Evolutionary conservation across 2,329 filamentous ascomycete species (phyloP).

Genomic region (Beauveria caledonica): DNA sequence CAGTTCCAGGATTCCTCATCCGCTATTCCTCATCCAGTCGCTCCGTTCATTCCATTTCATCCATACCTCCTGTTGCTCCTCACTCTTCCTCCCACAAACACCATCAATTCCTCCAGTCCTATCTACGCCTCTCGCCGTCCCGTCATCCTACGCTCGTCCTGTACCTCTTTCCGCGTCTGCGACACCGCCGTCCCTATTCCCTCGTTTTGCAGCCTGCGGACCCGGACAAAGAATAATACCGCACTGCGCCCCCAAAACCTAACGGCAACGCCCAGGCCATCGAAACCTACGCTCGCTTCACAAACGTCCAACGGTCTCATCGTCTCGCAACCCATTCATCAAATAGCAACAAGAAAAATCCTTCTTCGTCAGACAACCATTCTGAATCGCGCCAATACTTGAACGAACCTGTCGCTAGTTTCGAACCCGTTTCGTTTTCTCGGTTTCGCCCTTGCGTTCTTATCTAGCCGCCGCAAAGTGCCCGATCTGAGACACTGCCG

Average conservation of each 20-base stretch:
- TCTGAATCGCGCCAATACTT: background rate
- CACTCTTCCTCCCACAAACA: background rate
- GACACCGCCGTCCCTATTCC: background rate
- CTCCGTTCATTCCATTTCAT: background rate
- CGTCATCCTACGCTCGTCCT: background rate
- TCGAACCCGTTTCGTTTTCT: background rate
- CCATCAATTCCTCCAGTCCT: background rate
- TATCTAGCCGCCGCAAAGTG: background rate
- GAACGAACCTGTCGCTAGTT: background rate
- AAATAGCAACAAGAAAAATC: background rate
- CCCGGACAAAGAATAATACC: background rate
- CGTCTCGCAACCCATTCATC: background rate
- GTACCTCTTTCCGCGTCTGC: background rate
- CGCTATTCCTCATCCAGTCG: background rate
- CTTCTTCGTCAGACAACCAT: background rate
- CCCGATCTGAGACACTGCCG: constrained; percentile 6
- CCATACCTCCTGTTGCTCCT: background rate
- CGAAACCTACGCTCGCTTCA: background rate
- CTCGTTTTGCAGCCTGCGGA: background rate
- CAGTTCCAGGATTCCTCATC: constrained; percentile 7
- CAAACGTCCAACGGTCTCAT: background rate
- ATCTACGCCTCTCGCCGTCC: background rate
- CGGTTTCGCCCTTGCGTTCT: background rate
- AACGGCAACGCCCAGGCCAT: background rate
- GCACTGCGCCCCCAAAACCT: background rate